These are phyloP conservation scores for Salvia splendens DNA, from an alignment of 257 asterid species.

Conservation along the genomic window DNA sequence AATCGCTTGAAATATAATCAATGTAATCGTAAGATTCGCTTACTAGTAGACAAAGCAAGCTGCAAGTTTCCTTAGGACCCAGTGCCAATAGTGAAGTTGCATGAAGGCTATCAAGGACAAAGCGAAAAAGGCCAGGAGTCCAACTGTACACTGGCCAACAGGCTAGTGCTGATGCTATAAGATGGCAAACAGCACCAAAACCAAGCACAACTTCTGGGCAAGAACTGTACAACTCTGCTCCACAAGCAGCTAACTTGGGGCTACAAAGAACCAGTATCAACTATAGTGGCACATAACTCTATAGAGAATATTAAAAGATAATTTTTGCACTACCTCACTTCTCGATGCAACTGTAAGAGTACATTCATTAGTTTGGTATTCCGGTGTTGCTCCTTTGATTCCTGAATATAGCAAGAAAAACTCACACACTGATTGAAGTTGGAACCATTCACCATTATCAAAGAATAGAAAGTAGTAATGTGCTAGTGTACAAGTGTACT, in stretches of 20 bases:
- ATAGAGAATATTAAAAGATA: constrained; percentile 27
- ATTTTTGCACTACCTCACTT: constrained; percentile 54
- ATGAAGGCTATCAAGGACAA: constrained; percentile 48
- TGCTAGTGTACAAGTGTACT: not conserved
- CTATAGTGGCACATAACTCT: constrained; percentile 17
- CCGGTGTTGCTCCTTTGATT: constrained; percentile 90
- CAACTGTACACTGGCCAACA: constrained; percentile 97
- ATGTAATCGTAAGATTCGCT: constrained; percentile 34
- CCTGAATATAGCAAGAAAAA: constrained; percentile 50
- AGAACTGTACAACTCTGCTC: constrained; percentile 65
- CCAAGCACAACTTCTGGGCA: constrained; percentile 79
- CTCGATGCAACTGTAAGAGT: constrained; percentile 61
- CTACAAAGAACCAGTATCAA: constrained; percentile 53
- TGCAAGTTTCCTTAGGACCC: constrained; percentile 97
- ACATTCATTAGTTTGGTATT: constrained; percentile 81
- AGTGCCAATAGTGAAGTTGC: constrained; percentile 76
- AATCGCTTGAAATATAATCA: constrained; percentile 28
- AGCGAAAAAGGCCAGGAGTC: constrained; percentile 91
- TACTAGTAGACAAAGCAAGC: constrained; percentile 88
- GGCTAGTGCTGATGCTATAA: constrained; percentile 85
- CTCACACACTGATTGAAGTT: constrained; percentile 11
- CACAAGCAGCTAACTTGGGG: constrained; percentile 88
- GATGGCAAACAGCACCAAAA: constrained; percentile 87
- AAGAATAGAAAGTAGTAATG: constrained; percentile 24
- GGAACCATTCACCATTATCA: constrained; percentile 14